Evolutionary conservation across 1,139 yeast species (phyloP).

Genomic region (Geotrichum bryndzae): DNA sequence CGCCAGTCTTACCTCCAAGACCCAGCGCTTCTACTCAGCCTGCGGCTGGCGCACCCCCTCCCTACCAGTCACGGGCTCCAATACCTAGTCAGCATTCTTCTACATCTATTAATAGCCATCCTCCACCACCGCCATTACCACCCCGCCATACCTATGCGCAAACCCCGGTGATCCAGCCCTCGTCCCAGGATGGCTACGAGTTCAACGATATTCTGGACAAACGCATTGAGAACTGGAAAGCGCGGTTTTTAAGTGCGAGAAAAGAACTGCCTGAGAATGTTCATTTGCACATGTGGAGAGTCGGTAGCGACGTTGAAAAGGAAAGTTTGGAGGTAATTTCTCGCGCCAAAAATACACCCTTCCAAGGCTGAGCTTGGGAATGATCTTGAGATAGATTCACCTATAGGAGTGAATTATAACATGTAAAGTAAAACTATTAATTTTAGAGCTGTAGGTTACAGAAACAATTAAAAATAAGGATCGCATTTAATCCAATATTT

Average conservation of each 20-base stretch:
- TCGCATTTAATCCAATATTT: too few relatives aligned
- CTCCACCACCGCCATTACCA: constrained; percentile 29
- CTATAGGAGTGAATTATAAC: too few relatives aligned
- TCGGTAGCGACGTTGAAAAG: constrained; percentile 32
- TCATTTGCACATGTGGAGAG: constrained; percentile 34
- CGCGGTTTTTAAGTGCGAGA: constrained; percentile 37
- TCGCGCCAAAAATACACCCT: not conserved
- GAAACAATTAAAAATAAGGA: too few relatives aligned
- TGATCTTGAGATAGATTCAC: too few relatives aligned
- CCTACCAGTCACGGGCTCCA: not conserved
- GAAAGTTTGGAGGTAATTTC: constrained; percentile 21
- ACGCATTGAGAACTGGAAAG: constrained; percentile 42
- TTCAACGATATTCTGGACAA: constrained; percentile 34
- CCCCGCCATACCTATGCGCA: constrained; percentile 15
- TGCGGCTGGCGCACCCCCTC: not conserved
- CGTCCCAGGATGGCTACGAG: constrained; percentile 30
- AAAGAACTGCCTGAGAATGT: constrained; percentile 31
- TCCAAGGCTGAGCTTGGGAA: not conserved
- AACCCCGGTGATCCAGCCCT: constrained; percentile 22
- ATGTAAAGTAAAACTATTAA: too few relatives aligned
- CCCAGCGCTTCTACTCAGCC: not conserved
- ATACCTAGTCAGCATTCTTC: not conserved
- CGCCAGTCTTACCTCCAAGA: constrained; percentile 13
- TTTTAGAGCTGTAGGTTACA: too few relatives aligned
- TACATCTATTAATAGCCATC: constrained; percentile 13